Evolutionary conservation across 495 filamentous ascomycete species (phyloP), one percentile per base, ranked within the genome.

Genomic region (Xylaria nigripes): DNA sequence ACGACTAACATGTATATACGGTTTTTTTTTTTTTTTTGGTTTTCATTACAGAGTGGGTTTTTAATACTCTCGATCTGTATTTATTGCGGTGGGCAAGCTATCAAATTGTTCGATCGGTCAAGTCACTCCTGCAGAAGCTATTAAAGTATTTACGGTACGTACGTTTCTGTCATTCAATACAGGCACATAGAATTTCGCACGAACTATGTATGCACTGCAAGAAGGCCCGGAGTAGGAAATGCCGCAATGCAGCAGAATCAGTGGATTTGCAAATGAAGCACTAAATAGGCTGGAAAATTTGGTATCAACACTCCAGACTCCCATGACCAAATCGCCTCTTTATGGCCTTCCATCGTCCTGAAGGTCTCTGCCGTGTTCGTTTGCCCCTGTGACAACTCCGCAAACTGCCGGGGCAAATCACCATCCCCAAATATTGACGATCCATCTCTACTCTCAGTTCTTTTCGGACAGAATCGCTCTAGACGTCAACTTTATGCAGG

Each of bases 1-100:
- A 79, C 48, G 76, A 73, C 51, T 29, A 50, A 54, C 55, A 25
- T 12, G 15, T 54, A 21, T n/a, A n/a, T n/a, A n/a, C n/a, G n/a
- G n/a, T 12, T 36, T 15, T 36, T 36, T 38, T 22, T 25, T 30
- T 34, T 15, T 3, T 2, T 27, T 15, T 16, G 40, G 4, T 13
- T 16, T 18, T 3, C 30, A n/a, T 45, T 41, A 18, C 24, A 41
- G 7, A 22, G 22, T 8, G 3, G 18, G 13, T 0, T 41, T n/a
- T 7, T 51, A 46, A 46, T 46, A 46, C 45, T n/a, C 30, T 13
- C 10, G 0, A 6, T 18, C n/a, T 18, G 5, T 13, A 6, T n/a
- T 40, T 16, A 9, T 19, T 40, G 3, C 9, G 5, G 15, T 29
- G 27, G 27, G 9, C 27, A 9, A 4, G 27, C 9, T 29, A 29